Evolutionary conservation across 164 flowering plant species (phyloP), one percentile per base, ranked within the genome.

Genomic region (Umbilicus rupestris): DNA sequence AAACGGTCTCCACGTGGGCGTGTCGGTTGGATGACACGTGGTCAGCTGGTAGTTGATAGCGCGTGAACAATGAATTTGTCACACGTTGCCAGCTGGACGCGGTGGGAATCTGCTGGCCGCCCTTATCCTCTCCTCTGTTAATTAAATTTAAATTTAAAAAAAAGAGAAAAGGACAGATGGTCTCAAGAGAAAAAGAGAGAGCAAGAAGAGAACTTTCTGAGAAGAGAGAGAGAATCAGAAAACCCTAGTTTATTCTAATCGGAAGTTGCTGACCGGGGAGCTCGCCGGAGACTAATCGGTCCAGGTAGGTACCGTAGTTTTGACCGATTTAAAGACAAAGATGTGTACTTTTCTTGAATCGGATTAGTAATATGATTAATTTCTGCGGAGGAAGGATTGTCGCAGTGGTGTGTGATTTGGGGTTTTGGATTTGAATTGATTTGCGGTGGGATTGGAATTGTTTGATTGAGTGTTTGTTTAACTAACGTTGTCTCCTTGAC

Each of bases 41-140:
- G 28, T 14, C 33, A 17, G 17, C 35, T 28, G 33, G 60, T 55
- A 55, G 60, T 55, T 28, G 33, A 28, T 28, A 55, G 60, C 60
- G 60, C 60, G 60, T 55, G 60, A 55, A 10, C 19, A 28, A 55
- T 55, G 60, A 55, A 55, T 26, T 55, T 55, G 28, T 55, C 60
- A 55, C 33, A 28, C 60, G 60, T 55, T 55, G 60, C 60, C 33
- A 55, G 60, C 60, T 26, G 60, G 60, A 55, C 28, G 60, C 19
- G 33, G 60, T 28, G 60, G 28, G 60, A 14, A 19, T 55, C 35
- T 55, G 73, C 79, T 79, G 78, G 79, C 77, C 81, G 75, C 78
- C 84, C 84, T 83, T 83, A 83, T 83, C 83, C 82, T 68, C 66
- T 78, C 70, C 65, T 15, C 8, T 62, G 47, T 64, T 46, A 14